Percentiles rank a stretch among this genome's conserved stretches.
phyloP scores from a whole-genome alignment of 73 alveolate genomes.

The Stentor roeselii region DNA sequence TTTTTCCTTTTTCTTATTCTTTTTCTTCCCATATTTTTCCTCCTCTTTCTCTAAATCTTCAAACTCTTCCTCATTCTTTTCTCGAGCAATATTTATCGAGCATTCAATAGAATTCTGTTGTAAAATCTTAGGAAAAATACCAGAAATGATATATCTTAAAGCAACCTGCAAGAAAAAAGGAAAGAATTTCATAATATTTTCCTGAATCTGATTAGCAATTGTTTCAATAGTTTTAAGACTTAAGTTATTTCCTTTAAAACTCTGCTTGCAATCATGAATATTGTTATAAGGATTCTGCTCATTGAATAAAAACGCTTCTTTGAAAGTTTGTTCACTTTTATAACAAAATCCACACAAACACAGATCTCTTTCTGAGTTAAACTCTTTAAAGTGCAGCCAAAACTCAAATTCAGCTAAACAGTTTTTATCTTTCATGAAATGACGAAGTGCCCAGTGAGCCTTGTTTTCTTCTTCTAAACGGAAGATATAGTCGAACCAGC shows the following conservation, averaged over 20 bases:
- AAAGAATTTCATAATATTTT: no score
- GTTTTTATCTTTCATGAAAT: conserved; percentile 3
- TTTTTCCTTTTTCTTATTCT: not conserved
- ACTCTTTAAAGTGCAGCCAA: not conserved
- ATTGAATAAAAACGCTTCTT: not conserved
- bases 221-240: no score
- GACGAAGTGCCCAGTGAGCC: not conserved
- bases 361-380: not conserved
- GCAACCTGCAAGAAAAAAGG: not conserved
- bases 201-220: not conserved
- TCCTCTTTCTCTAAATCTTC: no score
- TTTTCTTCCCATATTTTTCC: no score
- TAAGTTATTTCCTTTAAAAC: no score
- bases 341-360: no score
- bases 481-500: not conserved
- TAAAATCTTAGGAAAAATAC: not conserved
- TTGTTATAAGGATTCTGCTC: no score
- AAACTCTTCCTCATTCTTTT: no score
- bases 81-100: not conserved
- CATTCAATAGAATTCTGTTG: no score
- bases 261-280: no score
- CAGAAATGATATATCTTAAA: not conserved
- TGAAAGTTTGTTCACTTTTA: not conserved
- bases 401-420: not conserved
- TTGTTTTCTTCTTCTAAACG: not conserved